Conservation (phyloP, 2,329 filamentous ascomycete genomes). For the Paramyrothecium roridum region DNA sequence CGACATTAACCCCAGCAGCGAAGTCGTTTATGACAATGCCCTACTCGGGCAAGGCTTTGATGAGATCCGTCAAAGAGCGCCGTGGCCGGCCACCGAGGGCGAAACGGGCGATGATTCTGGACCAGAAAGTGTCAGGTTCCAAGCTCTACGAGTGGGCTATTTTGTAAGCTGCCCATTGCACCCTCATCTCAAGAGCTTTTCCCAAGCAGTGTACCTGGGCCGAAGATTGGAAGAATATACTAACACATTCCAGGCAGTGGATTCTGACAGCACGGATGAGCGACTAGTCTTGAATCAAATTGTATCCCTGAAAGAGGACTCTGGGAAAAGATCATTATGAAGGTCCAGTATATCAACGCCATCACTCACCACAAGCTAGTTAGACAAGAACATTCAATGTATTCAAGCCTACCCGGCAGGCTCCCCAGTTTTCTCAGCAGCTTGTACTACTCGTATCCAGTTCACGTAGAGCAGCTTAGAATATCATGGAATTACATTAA, state of each 20-base stretch:
- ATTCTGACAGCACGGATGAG: neutral
- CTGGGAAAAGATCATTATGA: neutral
- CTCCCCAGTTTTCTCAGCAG: too few species aligned
- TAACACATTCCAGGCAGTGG: neutral
- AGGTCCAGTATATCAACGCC: too few species aligned
- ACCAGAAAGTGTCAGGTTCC: conserved; percentile 79
- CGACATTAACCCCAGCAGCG: conserved; percentile 80
- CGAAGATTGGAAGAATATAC: neutral
- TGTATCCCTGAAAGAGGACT: conserved; percentile 1
- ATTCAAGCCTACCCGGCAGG: too few species aligned
- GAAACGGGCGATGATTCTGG: conserved; percentile 62
- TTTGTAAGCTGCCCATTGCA: conserved; percentile 58
- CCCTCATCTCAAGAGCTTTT: too few species aligned
- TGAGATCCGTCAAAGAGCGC: conserved; percentile 68
- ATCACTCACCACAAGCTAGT: too few species aligned
- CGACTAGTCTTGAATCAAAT: neutral
- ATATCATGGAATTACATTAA: too few species aligned
- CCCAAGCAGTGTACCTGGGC: too few species aligned
- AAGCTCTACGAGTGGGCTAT: conserved; percentile 85
- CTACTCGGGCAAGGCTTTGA: conserved; percentile 81
- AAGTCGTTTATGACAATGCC: conserved; percentile 72
- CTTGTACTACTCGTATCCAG: too few species aligned
- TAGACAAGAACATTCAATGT: too few species aligned
- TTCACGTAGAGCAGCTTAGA: too few species aligned
- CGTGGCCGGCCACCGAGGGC: conserved; percentile 77